Base-by-base conservation (phyloP, 1,139 yeast species). In the Ogataea hybrid region DNA sequence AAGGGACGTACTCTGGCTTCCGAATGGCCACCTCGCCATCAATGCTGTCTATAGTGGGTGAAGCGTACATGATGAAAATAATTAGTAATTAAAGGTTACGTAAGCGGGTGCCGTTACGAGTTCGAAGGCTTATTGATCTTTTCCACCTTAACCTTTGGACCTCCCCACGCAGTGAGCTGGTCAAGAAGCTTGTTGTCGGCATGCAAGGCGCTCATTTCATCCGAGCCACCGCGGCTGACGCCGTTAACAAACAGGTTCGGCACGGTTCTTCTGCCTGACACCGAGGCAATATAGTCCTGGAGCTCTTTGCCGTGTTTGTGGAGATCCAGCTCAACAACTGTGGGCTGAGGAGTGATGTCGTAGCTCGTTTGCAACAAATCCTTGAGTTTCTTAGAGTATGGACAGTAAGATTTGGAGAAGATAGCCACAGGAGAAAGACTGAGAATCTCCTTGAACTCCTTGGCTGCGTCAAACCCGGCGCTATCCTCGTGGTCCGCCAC, bases 281-380 rank as follows among this genome's bases (percentile, higher is more conserved):
- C 63, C 37, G 70, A 68, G 10, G 70, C 78, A 42, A 84, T 69
- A 59, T 78, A 79, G 12, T 66, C 71, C 59, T 84, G 92, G 47
- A 84, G 67, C 44, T 71, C 77, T 11, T 63, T 60, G 1, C 92
- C 92, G 56, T 81, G 75, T 36, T 75, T 72, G 61, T 89, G 95
- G 57, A 70, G 72, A 64, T 92, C 97, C 42, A 92, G 72, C 60
- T 92, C 97, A 21, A 90, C 88, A 36, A 86, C 73, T 10, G 71
- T 61, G 5, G 88, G 90, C 31, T 70, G 68, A 2, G 97, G 98
- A 1, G 75, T 71, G 46, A 92, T 78, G 43, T 75, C 73, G 64
- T 87, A 89, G 52, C 79, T 76, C 20, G 75, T 77, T 20, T 65
- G 63, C 39, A 92, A 69, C 35, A 89, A 68, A 25, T 74, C 71